These are phyloP conservation scores for Rhizophora mangle DNA, from an alignment of 345 rosid species.

Conservation along the genomic window DNA sequence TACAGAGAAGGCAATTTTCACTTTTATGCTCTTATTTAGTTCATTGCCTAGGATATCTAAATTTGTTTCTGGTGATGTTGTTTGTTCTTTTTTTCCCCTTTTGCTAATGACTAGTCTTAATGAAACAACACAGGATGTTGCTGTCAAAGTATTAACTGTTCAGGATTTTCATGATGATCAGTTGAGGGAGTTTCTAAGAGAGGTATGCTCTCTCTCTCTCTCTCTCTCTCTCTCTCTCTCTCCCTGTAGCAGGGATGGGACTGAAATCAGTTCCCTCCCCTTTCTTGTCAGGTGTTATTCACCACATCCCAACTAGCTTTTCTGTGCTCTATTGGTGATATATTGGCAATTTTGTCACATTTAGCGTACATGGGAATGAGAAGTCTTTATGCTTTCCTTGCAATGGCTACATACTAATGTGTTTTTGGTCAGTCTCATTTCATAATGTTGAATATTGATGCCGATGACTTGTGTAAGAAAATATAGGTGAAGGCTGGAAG, in stretches of 20 bases:
- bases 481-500: not conserved
- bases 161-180: constrained; percentile 92
- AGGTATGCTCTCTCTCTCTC: constrained; percentile 40
- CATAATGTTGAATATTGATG: not conserved
- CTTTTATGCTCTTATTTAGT: too few relatives aligned
- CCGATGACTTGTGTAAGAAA: not conserved
- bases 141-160: constrained; percentile 78
- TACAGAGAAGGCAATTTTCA: too few relatives aligned
- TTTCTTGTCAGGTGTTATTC: too few relatives aligned
- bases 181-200: constrained; percentile 84
- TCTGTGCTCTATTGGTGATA: too few relatives aligned
- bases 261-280: too few relatives aligned
- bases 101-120: constrained; percentile 5
- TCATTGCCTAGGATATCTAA: not conserved
- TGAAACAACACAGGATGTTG: constrained; percentile 68
- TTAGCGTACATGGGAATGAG: too few relatives aligned
- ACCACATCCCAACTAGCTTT: too few relatives aligned
- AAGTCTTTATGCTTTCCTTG: not conserved
- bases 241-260: too few relatives aligned
- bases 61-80: not conserved
- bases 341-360: too few relatives aligned
- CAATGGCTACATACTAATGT: not conserved
- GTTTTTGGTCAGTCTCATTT: not conserved
- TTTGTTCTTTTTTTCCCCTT: not conserved
- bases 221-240: not conserved